Percentiles rank a stretch among this genome's conserved stretches.
Conservation (phyloP, 371 early-diverging fungal species). For the Zychaea mexicana region DNA sequence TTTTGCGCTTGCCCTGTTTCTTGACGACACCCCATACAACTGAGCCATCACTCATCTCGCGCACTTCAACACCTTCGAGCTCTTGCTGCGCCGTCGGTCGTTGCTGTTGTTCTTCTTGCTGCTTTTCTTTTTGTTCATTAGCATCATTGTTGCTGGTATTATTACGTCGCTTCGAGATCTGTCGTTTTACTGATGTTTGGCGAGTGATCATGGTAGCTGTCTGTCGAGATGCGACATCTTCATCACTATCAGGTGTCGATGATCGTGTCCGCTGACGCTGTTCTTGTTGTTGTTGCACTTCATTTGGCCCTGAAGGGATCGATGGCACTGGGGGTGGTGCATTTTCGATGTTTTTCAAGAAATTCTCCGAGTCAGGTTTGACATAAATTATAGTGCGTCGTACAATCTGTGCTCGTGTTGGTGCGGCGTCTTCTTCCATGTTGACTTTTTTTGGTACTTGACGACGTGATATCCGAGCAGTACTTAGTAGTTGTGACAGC, state of each 20-base stretch:
- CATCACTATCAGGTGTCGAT: conserved; percentile 9
- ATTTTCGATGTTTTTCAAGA: conserved; percentile 12
- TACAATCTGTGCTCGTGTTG: conserved; percentile 20
- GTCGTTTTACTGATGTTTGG: conserved; percentile 19
- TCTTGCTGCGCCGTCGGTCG: conserved; percentile 2
- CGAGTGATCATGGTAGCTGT: conserved; percentile 16
- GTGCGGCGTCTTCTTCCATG: not conserved
- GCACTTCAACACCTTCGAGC: conserved; percentile 42
- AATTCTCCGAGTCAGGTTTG: conserved; percentile 34
- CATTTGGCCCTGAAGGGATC: not conserved
- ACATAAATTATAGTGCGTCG: conserved; percentile 33
- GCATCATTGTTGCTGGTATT: not conserved
- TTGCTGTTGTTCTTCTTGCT: not conserved
- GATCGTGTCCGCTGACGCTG: no score
- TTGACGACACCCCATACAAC: conserved; percentile 48
- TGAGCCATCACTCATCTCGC: conserved; percentile 54
- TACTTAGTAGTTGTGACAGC: conserved; percentile 22
- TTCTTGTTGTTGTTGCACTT: not conserved
- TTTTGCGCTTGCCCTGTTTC: conserved; percentile 20
- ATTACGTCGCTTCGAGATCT: conserved; percentile 9
- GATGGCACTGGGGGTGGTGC: not conserved
- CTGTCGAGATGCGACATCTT: conserved; percentile 8
- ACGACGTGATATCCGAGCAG: not conserved
- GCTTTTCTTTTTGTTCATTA: not conserved
- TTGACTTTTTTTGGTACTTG: conserved; percentile 14